These are phyloP conservation scores for Fusarium sp. DNA, from an alignment of 2,329 filamentous ascomycete genomes.

Conservation along the genomic window DNA sequence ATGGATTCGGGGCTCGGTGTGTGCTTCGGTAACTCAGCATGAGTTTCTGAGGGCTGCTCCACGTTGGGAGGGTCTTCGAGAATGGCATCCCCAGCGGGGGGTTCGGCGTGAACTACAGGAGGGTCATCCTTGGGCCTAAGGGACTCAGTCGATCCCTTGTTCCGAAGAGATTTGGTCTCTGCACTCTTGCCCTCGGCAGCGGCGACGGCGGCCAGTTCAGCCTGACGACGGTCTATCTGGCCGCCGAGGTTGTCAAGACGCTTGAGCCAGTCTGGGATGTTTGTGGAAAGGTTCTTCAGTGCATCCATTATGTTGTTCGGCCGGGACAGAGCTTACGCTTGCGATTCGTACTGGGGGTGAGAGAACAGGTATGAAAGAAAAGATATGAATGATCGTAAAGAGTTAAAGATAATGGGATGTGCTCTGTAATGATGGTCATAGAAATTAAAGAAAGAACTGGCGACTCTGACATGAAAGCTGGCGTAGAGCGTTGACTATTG, in stretches of 20 bases:
- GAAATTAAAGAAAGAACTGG: too few relatives aligned
- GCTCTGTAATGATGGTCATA: too few relatives aligned
- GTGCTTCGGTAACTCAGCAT: constrained; percentile 45
- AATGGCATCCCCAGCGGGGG: constrained; percentile 25
- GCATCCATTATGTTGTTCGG: constrained; percentile 58
- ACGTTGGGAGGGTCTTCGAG: constrained; percentile 31
- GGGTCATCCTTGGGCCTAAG: constrained; percentile 61
- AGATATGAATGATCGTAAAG: too few relatives aligned
- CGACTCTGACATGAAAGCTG: too few relatives aligned
- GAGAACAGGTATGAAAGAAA: too few relatives aligned
- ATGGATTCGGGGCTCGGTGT: constrained; percentile 38
- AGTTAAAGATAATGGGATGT: too few relatives aligned
- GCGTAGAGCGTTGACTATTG: too few relatives aligned
- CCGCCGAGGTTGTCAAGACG: constrained; percentile 70
- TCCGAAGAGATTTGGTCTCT: constrained; percentile 58
- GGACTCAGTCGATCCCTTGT: constrained; percentile 66
- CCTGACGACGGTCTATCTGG: constrained; percentile 72
- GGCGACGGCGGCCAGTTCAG: constrained; percentile 66
- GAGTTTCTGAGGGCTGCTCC: constrained; percentile 29
- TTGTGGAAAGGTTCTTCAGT: constrained; percentile 64
- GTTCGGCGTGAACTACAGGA: constrained; percentile 34
- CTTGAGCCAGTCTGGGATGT: constrained; percentile 70
- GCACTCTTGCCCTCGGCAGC: constrained; percentile 42
- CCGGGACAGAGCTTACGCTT: not conserved
- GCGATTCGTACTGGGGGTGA: too few relatives aligned